Percentiles rank a stretch among this genome's conserved stretches.
Evolutionary conservation across 2,329 filamentous ascomycete genomes (phyloP).

Genomic region (Colletotrichum phormii): DNA sequence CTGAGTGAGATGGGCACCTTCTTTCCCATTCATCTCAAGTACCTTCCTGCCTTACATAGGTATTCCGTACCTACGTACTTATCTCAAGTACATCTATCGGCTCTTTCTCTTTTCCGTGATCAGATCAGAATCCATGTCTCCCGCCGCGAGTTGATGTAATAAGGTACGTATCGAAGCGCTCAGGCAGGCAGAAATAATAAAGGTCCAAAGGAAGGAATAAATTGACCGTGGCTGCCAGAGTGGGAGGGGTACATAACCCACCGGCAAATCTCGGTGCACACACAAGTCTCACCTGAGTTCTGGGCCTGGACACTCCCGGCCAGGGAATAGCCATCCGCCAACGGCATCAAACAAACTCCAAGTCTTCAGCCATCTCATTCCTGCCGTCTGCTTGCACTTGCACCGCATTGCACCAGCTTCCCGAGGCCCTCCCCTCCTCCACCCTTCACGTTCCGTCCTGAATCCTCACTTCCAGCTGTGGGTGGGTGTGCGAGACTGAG

Average conservation of each 20-base stretch:
- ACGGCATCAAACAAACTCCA: background rate
- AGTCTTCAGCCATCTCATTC: background rate
- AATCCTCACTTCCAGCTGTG: background rate
- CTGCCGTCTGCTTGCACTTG: background rate
- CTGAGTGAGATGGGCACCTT: background rate
- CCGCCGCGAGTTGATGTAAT: too few relatives aligned
- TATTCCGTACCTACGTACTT: background rate
- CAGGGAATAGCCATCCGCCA: too few relatives aligned
- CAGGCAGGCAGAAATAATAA: too few relatives aligned
- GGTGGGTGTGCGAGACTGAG: background rate
- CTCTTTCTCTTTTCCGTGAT: background rate
- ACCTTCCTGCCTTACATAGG: background rate
- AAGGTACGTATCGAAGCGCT: too few relatives aligned
- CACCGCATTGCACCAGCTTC: constrained; percentile 14
- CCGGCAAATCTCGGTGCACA: background rate
- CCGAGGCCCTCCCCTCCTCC: constrained; percentile 13
- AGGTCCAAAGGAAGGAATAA: background rate
- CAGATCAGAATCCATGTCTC: background rate
- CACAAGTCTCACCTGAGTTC: background rate
- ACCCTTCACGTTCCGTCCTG: background rate
- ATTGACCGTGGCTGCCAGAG: background rate
- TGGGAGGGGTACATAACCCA: background rate
- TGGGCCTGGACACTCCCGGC: background rate
- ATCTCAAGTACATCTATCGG: background rate
- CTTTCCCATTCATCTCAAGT: background rate